phyloP scores from a whole-genome alignment of 2,329 filamentous ascomycete species.

The Fonsecaea monophora region DNA sequence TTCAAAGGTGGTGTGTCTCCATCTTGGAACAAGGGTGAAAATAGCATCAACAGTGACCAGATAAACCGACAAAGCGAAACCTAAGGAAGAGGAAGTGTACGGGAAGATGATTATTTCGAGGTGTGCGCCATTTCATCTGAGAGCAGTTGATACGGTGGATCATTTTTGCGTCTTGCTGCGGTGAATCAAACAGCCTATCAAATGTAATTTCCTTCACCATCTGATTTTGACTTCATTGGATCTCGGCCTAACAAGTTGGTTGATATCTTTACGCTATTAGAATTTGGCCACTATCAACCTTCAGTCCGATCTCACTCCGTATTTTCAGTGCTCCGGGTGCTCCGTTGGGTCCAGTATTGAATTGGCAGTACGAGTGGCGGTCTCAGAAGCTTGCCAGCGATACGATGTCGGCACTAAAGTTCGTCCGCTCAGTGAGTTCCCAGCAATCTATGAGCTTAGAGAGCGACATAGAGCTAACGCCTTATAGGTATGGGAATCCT shows the following conservation, averaged over 20 bases:
- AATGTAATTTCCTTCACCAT: not conserved
- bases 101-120: too few relatives aligned
- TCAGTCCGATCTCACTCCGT: not conserved
- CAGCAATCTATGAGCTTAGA: not conserved
- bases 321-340: not conserved
- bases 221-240: not conserved
- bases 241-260: not conserved
- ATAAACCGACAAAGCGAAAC: not conserved
- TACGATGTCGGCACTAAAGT: slow-evolving; percentile 63
- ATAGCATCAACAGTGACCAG: not conserved
- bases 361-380: not conserved
- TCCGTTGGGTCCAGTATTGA: not conserved
- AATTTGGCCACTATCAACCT: not conserved
- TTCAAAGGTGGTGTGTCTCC: not conserved
- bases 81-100: not conserved
- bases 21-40: not conserved
- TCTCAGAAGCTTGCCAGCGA: not conserved
- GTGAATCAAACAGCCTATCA: not conserved
- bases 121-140: too few relatives aligned
- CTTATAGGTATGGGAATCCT: slow-evolving; percentile 79
- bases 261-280: not conserved
- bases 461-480: slow-evolving; percentile 38
- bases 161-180: not conserved
- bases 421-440: slow-evolving; percentile 68
- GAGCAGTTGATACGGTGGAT: not conserved